phyloP scores from a whole-genome alignment of 2,329 filamentous ascomycete species.

The Venturiaceae sp. region DNA sequence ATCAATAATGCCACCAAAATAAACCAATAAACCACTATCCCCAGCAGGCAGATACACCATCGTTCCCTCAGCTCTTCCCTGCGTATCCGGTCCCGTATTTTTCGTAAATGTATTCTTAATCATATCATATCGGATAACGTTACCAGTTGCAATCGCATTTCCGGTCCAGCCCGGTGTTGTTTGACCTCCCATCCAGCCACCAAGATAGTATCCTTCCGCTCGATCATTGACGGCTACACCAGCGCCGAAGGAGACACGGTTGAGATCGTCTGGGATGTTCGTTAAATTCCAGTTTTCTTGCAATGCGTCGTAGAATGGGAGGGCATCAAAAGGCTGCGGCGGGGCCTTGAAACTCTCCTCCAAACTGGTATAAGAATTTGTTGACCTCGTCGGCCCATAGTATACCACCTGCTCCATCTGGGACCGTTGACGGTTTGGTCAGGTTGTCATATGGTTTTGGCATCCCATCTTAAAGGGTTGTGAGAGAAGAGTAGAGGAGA shows the following conservation, averaged over 20 bases:
- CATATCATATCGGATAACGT: constrained; percentile 49
- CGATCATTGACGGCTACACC: constrained; percentile 44
- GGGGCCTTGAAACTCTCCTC: constrained; percentile 43
- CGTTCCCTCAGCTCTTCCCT: constrained; percentile 47
- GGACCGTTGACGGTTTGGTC: constrained; percentile 49
- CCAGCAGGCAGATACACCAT: constrained; percentile 52
- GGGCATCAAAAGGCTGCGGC: constrained; percentile 15
- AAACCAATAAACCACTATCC: constrained; percentile 49
- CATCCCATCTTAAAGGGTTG: constrained; percentile 30
- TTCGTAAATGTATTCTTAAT: constrained; percentile 42
- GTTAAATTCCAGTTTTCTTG: constrained; percentile 46
- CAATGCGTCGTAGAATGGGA: constrained; percentile 50
- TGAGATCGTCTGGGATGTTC: constrained; percentile 21
- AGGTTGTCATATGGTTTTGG: constrained; percentile 48
- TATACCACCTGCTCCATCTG: constrained; percentile 36
- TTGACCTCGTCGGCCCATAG: constrained; percentile 54
- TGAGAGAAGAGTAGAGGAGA: constrained; percentile 49
- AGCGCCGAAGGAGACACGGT: constrained; percentile 46
- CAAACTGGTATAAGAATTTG: constrained; percentile 53
- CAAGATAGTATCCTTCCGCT: constrained; percentile 52
- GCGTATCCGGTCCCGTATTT: constrained; percentile 42
- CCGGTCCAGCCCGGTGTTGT: constrained; percentile 44
- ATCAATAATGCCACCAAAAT: constrained; percentile 51
- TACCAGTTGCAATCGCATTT: constrained; percentile 37
- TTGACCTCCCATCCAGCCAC: constrained; percentile 50